These are phyloP conservation scores for Gossypium herbaceum DNA, from an alignment of 345 rosid species.

Conservation along the genomic window DNA sequence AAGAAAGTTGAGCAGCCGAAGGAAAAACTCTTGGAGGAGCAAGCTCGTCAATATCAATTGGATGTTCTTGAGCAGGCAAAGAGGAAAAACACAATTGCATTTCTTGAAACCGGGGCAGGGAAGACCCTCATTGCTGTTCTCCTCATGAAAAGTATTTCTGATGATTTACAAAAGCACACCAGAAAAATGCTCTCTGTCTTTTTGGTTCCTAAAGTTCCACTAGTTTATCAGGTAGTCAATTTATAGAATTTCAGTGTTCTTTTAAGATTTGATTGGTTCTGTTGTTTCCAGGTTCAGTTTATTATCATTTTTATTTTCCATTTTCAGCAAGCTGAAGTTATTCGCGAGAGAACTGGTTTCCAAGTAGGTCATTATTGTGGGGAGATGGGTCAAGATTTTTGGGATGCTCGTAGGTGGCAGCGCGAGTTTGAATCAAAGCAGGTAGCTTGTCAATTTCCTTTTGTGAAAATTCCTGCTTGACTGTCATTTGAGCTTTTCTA, in stretches of 20 bases:
- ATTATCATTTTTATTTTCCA: slow-evolving; percentile 16
- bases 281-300: slow-evolving; percentile 10
- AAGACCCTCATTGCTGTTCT: slow-evolving; percentile 96
- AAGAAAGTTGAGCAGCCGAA: slow-evolving; percentile 53
- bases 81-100: slow-evolving; percentile 86
- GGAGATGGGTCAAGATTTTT: slow-evolving; percentile 75
- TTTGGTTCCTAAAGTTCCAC: slow-evolving; percentile 97
- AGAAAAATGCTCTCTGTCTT: slow-evolving; percentile 86
- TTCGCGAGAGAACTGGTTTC: slow-evolving; percentile 64
- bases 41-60: slow-evolving; percentile 86
- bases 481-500: background rate
- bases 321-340: slow-evolving; percentile 94
- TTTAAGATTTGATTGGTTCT: slow-evolving; percentile 1
- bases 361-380: slow-evolving; percentile 96
- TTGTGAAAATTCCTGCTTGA: background rate
- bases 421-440: slow-evolving; percentile 91
- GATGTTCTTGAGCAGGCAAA: slow-evolving; percentile 98
- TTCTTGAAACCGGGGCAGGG: slow-evolving; percentile 98
- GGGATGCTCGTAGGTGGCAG: slow-evolving; percentile 96
- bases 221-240: slow-evolving; percentile 81
- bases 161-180: slow-evolving; percentile 53
- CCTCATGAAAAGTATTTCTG: slow-evolving; percentile 66
- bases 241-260: background rate
- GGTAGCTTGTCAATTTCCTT: slow-evolving; percentile 35
- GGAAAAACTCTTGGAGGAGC: slow-evolving; percentile 76